Evolutionary conservation across 371 early-diverging fungal species (phyloP).

Genomic region (Vairimorpha ceranae): DNA sequence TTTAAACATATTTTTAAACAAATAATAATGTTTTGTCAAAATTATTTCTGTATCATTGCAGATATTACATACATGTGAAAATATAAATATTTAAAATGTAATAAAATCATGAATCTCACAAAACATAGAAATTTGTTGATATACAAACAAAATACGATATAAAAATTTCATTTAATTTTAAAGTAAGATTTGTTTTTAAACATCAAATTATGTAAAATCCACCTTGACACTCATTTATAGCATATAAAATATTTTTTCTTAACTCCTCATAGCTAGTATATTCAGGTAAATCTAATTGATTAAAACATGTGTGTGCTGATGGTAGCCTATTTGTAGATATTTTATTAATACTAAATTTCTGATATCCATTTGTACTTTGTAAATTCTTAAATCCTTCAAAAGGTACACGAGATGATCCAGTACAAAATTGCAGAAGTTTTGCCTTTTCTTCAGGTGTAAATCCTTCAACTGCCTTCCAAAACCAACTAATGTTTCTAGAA

Average conservation of each 20-base stretch:
- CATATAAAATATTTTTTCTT: constrained; percentile 73
- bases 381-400: constrained; percentile 83
- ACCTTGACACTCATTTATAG: constrained; percentile 82
- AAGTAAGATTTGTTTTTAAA: constrained; percentile 3
- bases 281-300: constrained; percentile 88
- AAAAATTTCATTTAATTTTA: not conserved
- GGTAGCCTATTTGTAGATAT: constrained; percentile 71
- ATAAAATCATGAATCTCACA: too few species aligned
- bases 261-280: constrained; percentile 84
- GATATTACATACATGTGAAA: too few species aligned
- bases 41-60: too few species aligned
- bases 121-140: too few species aligned
- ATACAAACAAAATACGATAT: too few species aligned
- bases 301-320: constrained; percentile 79
- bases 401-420: constrained; percentile 92
- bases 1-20: too few species aligned
- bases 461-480: constrained; percentile 93
- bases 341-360: constrained; percentile 95
- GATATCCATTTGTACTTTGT: constrained; percentile 82
- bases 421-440: constrained; percentile 88
- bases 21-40: too few species aligned
- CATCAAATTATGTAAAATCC: constrained; percentile 75
- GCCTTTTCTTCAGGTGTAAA: constrained; percentile 90
- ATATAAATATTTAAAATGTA: too few species aligned
- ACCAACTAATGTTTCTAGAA: constrained; percentile 86